Evolutionary conservation across 371 early-diverging fungal genomes (phyloP).

Genomic region (Coemansia sp.): DNA sequence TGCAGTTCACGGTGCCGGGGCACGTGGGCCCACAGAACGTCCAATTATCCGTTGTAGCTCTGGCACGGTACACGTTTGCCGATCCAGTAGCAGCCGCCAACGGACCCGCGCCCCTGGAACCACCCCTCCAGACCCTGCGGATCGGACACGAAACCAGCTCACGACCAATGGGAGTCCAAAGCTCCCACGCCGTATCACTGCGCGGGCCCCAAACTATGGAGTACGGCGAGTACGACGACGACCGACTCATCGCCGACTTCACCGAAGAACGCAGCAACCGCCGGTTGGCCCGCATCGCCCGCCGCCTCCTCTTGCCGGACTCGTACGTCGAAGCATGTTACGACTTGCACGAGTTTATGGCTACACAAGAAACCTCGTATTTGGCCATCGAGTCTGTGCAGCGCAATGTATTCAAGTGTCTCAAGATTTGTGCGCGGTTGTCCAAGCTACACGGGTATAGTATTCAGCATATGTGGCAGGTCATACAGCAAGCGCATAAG

Average conservation of each 20-base stretch:
- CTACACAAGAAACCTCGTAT: neutral
- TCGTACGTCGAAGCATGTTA: constrained; percentile 38
- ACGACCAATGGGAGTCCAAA: constrained; percentile 5
- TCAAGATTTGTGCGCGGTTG: constrained; percentile 47
- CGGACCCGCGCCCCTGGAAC: constrained; percentile 39
- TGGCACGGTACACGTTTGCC: constrained; percentile 46
- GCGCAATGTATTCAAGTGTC: constrained; percentile 47
- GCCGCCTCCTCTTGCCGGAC: constrained; percentile 44
- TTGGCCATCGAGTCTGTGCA: constrained; percentile 33
- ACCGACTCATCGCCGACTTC: constrained; percentile 37
- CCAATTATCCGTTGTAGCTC: constrained; percentile 28
- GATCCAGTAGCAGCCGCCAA: constrained; percentile 23
- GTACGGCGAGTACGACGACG: constrained; percentile 21
- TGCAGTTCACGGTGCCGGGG: constrained; percentile 14
- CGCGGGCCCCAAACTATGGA: neutral
- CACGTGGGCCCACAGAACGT: constrained; percentile 9
- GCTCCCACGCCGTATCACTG: neutral
- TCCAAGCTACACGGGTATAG: constrained; percentile 48
- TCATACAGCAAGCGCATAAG: constrained; percentile 37
- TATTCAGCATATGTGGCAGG: constrained; percentile 49
- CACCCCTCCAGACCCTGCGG: constrained; percentile 11
- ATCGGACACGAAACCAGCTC: constrained; percentile 8
- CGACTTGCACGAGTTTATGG: constrained; percentile 33
- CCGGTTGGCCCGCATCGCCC: constrained; percentile 33
- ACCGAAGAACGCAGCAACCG: constrained; percentile 47